These are phyloP conservation scores for Vicia villosa DNA, from an alignment of 306 rosid species.

Conservation along the genomic window DNA sequence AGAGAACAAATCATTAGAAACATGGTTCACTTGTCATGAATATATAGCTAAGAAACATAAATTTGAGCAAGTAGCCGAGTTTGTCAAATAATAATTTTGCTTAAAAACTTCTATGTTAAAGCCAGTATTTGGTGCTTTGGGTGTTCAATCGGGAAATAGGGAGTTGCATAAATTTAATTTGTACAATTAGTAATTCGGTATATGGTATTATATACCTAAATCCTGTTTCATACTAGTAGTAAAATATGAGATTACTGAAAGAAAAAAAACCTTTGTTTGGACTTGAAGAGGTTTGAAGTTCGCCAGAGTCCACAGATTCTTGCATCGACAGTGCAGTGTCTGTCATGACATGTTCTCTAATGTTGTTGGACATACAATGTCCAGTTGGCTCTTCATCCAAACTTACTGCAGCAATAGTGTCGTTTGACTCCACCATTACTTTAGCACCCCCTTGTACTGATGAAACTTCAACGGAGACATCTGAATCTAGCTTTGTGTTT, in stretches of 20 bases:
- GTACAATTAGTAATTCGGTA: neutral
- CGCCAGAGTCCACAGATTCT: conserved; percentile 42
- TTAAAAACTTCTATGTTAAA: too few relatives aligned
- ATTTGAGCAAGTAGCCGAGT: too few relatives aligned
- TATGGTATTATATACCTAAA: conserved; percentile 9
- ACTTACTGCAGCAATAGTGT: conserved; percentile 31
- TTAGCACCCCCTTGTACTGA: conserved; percentile 59
- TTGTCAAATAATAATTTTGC: too few relatives aligned
- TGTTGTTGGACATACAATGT: conserved; percentile 29
- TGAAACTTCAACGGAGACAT: conserved; percentile 41
- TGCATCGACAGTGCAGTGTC: conserved; percentile 36
- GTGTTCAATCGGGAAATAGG: too few relatives aligned
- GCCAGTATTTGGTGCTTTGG: too few relatives aligned
- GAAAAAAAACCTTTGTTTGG: conserved; percentile 53
- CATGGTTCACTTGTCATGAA: too few relatives aligned
- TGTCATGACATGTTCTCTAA: conserved; percentile 39
- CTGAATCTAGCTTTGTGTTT: conserved; percentile 40
- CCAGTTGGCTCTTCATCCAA: conserved; percentile 37
- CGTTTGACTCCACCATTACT: conserved; percentile 58
- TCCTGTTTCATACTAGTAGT: conserved; percentile 22
- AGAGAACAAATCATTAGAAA: too few relatives aligned
- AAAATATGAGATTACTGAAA: conserved; percentile 28
- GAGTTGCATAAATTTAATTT: too few relatives aligned
- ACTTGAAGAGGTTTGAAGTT: conserved; percentile 37
- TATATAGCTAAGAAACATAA: too few relatives aligned